Base-by-base conservation (phyloP, 2,329 filamentous ascomycete genomes). In the Massarina eburnea region DNA sequence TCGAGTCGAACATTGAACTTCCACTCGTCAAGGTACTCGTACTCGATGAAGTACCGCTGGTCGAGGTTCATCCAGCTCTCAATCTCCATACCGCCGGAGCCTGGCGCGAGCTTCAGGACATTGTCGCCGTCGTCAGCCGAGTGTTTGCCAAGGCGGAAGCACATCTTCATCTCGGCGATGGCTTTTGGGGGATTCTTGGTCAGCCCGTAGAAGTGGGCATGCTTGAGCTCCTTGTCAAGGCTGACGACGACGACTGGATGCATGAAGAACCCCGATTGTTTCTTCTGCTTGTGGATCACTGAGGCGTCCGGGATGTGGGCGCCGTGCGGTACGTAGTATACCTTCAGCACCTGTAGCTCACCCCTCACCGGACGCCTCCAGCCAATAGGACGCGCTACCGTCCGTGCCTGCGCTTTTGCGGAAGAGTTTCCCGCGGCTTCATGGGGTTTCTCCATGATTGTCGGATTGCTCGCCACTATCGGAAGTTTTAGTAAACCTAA, bases 41-140 rank as follows among this genome's bases (percentile, higher is more conserved):
- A 42, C 29, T 62, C 56, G 30, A 61, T 59, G 9, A 15, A 34
- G 46, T 48, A 60, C 2, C 48, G 51, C 40, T 58, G 49, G 19
- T 57, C 53, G 5, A 59, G 48, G 29, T 58, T 62, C 1, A 52
- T 24, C 46, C 45, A 61, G 2, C 53, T 55, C 24, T 46, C 38
- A 1, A 20, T 19, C 12, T 43, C 19, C 58, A 62, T 61, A 5
- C 4, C 3, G 3, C 18, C 6, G 12, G 54, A 57, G 12, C 29
- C 45, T 7, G 14, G 12, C 2, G 39, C 45, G 7, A 61, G 46
- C 33, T 33, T 46, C 10, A 62, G 33, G 3, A 45, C 45, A 7
- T 35, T 8, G 2, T 32, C 1, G 9, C 48, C 52, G 20, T 46
- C 40, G 8, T 56, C 39, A 15, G 8, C 6, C 1, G 36, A 33